Conservation (phyloP, 352 stramenopile genomes). For the Phytopythium chamaehyphon region DNA sequence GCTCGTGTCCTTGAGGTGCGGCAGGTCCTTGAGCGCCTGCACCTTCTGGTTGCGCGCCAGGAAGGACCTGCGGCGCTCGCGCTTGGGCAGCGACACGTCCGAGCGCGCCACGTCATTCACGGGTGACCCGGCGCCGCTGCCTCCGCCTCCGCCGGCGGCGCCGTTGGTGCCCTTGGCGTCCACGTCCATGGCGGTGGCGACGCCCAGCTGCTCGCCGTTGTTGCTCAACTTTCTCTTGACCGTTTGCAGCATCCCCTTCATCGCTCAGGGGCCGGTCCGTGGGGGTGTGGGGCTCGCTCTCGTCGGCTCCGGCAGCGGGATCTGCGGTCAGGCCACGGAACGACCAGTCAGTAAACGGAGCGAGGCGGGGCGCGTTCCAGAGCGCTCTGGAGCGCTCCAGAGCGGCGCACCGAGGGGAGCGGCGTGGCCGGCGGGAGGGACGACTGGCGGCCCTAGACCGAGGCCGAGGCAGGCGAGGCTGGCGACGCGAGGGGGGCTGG, state of each 20-base stretch:
- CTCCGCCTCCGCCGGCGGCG: constrained; percentile 1
- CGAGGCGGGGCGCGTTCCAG: no score
- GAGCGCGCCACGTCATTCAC: constrained; percentile 72
- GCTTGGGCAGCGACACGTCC: constrained; percentile 79
- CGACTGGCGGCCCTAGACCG: not conserved
- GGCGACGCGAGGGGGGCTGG: not conserved
- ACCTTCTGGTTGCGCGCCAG: constrained; percentile 85
- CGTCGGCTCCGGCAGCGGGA: no score
- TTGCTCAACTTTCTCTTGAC: constrained; percentile 88
- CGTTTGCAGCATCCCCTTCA: constrained; percentile 90
- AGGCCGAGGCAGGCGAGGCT: no score
- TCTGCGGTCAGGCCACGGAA: no score
- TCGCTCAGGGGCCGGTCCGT: constrained; percentile 25
- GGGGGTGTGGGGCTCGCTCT: no score
- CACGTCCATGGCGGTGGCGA: constrained; percentile 45
- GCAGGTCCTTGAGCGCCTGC: constrained; percentile 80
- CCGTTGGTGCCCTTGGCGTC: constrained; percentile 45
- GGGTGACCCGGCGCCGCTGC: constrained; percentile 31
- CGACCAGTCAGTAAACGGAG: no score
- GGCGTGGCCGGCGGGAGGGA: no score
- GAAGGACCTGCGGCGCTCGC: constrained; percentile 77
- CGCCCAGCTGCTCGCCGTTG: constrained; percentile 62
- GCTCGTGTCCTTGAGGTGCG: constrained; percentile 83
- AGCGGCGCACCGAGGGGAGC: no score
- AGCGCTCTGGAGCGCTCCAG: no score